Evolutionary conservation across 345 rosid species (phyloP), one percentile per base, ranked within the genome.

Genomic region (Dipteronia sinensis): DNA sequence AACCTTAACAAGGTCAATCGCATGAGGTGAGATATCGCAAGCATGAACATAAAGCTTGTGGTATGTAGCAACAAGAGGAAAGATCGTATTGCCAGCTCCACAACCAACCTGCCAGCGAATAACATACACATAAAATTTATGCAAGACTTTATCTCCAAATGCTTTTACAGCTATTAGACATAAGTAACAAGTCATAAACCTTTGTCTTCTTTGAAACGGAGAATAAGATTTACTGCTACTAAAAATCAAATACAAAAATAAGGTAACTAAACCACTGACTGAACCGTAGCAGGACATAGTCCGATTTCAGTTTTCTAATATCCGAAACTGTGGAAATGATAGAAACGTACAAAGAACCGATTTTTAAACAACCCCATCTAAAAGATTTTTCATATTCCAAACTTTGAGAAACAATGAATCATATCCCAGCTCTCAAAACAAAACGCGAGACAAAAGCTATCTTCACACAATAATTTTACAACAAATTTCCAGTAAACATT

Each of bases 81-180:
- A 88, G 27, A 88, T 80, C 34, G 93, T 88, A 81, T 90, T 88
- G 71, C 91, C 90, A 79, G 84, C 85, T 75, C 93, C 91, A 44
- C 91, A 90, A 6, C 91, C 91, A 40, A 88, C 82, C 93, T 88
- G 87, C 58, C 47, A 75, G 42, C 59, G 66, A 11, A 71, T 65
- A 20, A 62, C 40, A 59, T 20, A 2, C 6, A 34, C 42, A 34
- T 9, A 17, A 25, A 51, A 7, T 51, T 27, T 25, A 69, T 25
- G 17, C 8, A 13, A 49, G 5, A 13, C 23, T 16, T 46, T 29
- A 71, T 27, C 63, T 17, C 10, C 62, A 71, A 13, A 71, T 27
- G 56, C 25, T 49, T 49, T 51, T 29, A 9, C 74, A 51, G 10
- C 55, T n/a, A 22, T 10, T 59, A 20, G 19, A n/a, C 22, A 67